phyloP scores from a whole-genome alignment of 2,329 filamentous ascomycete species.

The Westerdykella sp. region DNA sequence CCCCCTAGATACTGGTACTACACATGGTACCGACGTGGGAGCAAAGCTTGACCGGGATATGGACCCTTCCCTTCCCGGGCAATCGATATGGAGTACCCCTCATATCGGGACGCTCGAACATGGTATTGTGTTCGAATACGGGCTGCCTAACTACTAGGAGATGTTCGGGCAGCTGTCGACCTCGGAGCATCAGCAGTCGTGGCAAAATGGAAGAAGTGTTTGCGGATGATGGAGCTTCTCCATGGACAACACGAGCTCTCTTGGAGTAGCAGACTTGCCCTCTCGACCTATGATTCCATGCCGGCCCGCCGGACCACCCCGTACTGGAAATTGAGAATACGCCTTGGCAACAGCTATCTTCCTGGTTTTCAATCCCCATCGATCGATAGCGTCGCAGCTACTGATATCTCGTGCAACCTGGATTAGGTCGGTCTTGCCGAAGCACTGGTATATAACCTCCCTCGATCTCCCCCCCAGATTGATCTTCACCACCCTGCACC shows the following conservation, averaged over 20 bases:
- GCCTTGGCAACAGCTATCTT: slow-evolving; percentile 26
- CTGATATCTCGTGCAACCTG: slow-evolving; percentile 6
- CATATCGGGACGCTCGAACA: slow-evolving; percentile 6
- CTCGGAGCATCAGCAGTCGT: slow-evolving; percentile 9
- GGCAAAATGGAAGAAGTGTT: slow-evolving; percentile 8
- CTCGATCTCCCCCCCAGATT: slow-evolving; percentile 18
- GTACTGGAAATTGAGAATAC: slow-evolving; percentile 28
- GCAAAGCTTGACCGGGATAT: slow-evolving; percentile 9
- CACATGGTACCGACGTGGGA: slow-evolving; percentile 8
- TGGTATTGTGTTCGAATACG: slow-evolving; percentile 6
- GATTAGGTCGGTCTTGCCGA: slow-evolving; percentile 11
- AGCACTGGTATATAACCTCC: slow-evolving; percentile 28
- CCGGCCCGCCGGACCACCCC: slow-evolving; percentile 29
- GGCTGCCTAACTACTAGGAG: slow-evolving; percentile 8
- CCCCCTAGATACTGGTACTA: slow-evolving; percentile 8
- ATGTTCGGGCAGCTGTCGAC: slow-evolving; percentile 13
- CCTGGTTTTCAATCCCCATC: slow-evolving; percentile 13
- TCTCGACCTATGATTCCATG: slow-evolving; percentile 21
- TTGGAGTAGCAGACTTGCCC: slow-evolving; percentile 15
- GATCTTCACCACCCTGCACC: slow-evolving; percentile 28
- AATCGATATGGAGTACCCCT: slow-evolving; percentile 12
- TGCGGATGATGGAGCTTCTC: slow-evolving; percentile 7
- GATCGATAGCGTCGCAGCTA: slow-evolving; percentile 11
- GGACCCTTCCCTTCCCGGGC: slow-evolving; percentile 5
- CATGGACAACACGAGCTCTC: slow-evolving; percentile 27